phyloP scores from a whole-genome alignment of 202 grass and related monocot genomes.

The Zizania palustris region DNA sequence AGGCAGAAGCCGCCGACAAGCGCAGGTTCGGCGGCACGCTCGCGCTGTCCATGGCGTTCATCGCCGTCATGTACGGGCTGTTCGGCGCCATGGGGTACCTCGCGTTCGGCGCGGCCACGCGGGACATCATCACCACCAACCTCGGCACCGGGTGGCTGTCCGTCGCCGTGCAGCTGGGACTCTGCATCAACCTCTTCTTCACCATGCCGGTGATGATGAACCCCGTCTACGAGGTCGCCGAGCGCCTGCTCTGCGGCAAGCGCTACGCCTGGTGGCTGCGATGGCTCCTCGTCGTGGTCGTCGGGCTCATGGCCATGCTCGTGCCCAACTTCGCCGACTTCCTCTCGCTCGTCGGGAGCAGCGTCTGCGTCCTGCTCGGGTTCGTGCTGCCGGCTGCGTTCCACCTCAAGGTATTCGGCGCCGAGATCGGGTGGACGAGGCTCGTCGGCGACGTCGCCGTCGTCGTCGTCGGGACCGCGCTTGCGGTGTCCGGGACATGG shows the following conservation, averaged over 20 bases:
- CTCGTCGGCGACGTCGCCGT: slow-evolving; percentile 50
- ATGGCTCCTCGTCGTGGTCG: slow-evolving; percentile 62
- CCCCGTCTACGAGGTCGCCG: slow-evolving; percentile 87
- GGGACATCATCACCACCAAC: slow-evolving; percentile 96
- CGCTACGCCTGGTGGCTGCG: slow-evolving; percentile 84
- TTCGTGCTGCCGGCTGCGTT: slow-evolving; percentile 85
- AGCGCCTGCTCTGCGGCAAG: slow-evolving; percentile 72
- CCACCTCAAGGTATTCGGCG: slow-evolving; percentile 78
- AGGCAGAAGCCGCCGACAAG: slow-evolving; percentile 80
- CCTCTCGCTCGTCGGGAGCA: slow-evolving; percentile 93
- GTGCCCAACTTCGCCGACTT: slow-evolving; percentile 93
- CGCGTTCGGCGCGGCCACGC: slow-evolving; percentile 75
- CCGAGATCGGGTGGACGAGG: slow-evolving; percentile 51
- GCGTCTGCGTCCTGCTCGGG: slow-evolving; percentile 82
- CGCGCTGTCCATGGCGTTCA: slow-evolving; percentile 79
- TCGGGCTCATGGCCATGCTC: slow-evolving; percentile 71
- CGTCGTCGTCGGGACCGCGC: slow-evolving; percentile 50
- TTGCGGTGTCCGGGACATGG: slow-evolving; percentile 77
- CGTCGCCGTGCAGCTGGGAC: slow-evolving; percentile 71
- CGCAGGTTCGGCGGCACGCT: slow-evolving; percentile 64
- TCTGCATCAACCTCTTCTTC: slow-evolving; percentile 99
- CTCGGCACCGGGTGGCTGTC: slow-evolving; percentile 77
- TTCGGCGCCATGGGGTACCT: slow-evolving; percentile 90
- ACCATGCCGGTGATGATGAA: slow-evolving; percentile 97
- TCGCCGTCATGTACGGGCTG: slow-evolving; percentile 80